phyloP scores from a whole-genome alignment of 2,329 filamentous ascomycete genomes.

The Talaromyces sp. region DNA sequence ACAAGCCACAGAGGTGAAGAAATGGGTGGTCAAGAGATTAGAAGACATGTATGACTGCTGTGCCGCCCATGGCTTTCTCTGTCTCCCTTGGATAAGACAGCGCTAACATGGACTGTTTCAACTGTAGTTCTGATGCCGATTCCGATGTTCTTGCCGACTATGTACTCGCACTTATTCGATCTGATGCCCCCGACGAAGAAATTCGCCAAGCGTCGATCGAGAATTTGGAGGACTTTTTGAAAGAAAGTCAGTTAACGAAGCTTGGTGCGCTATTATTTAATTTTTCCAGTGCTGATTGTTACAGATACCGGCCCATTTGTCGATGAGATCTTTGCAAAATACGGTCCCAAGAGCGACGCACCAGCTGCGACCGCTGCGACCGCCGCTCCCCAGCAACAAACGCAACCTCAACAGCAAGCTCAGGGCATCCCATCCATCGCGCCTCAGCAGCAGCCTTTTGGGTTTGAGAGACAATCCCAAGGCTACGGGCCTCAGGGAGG shows the following conservation, averaged over 20 bases:
- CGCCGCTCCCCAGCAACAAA: background rate
- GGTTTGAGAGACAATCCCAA: slow-evolving; percentile 11
- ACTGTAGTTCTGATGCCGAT: slow-evolving; percentile 54
- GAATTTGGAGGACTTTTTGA: slow-evolving; percentile 54
- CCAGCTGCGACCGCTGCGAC: slow-evolving; percentile 11
- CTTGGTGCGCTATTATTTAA: background rate
- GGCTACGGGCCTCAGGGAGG: slow-evolving; percentile 15
- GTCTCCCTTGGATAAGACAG: background rate
- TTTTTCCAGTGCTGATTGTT: background rate
- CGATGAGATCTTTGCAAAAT: slow-evolving; percentile 49
- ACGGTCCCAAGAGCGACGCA: slow-evolving; percentile 40
- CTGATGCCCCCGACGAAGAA: slow-evolving; percentile 50
- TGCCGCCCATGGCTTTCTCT: slow-evolving; percentile 5
- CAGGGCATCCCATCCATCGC: background rate
- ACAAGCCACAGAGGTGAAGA: slow-evolving; percentile 50
- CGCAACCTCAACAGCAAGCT: slow-evolving; percentile 16
- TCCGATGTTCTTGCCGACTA: slow-evolving; percentile 58
- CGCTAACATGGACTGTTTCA: background rate
- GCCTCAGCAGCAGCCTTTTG: slow-evolving; percentile 12
- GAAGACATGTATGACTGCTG: slow-evolving; percentile 47
- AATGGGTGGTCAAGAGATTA: slow-evolving; percentile 54
- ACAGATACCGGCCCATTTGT: slow-evolving; percentile 51
- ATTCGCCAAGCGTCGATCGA: slow-evolving; percentile 50
- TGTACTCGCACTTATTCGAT: slow-evolving; percentile 53
- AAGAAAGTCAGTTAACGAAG: slow-evolving; percentile 39